Evolutionary conservation across 1,284 basidiomycete species (phyloP), one percentile per base, ranked within the genome.

Genomic region (Ceraceosorus guamensis): DNA sequence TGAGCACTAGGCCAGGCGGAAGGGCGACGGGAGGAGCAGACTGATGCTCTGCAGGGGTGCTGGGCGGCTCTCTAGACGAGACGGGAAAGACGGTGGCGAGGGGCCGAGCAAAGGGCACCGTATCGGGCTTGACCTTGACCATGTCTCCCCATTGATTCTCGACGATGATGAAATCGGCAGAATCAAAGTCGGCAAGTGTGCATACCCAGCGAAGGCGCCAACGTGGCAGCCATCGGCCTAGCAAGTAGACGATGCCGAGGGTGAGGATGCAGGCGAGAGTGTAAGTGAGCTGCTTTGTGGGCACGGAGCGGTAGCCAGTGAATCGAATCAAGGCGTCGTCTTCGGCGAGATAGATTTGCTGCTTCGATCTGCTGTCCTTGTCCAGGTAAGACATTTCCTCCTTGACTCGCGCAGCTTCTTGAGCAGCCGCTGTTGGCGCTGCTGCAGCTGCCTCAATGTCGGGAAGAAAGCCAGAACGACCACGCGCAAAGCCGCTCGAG

Each of bases 201-300:
- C 90, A 85, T n/a, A 89, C 86, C 82, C 86, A 91, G 39, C 83
- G 83, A 52, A 98, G 83, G 89, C 92, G 95, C 44, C 91, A 68
- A 4, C 81, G 83, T 49, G 95, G 93, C 65, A 95, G 85, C 95
- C 95, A 99, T 67, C 91, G 85, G 1, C 91, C 91, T 4, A 95
- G 77, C 13, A 98, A 82, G 7, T 84, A 87, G 35, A 97, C 79
- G 6, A 85, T 77, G 3, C 95, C 95, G 8, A 88, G 78, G 0
- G 86, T 84, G 13, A 88, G 56, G 6, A 89, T 68, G 69, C 87
- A 91, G 6, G 82, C 82, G 18, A 82, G 53, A 65, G 83, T 81
- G 91, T 92, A 99, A 4, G 87, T 61, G 71, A 81, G 79, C 50
- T 83, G 81, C 52, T 86, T 83, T 80, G 83, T 83, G 6, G 70